A percentile compares a stretch with the other conserved stretches of the same genome.
phyloP scores from a whole-genome alignment of 768 basidiomycete genomes.

The Clathrus columnatus region DNA sequence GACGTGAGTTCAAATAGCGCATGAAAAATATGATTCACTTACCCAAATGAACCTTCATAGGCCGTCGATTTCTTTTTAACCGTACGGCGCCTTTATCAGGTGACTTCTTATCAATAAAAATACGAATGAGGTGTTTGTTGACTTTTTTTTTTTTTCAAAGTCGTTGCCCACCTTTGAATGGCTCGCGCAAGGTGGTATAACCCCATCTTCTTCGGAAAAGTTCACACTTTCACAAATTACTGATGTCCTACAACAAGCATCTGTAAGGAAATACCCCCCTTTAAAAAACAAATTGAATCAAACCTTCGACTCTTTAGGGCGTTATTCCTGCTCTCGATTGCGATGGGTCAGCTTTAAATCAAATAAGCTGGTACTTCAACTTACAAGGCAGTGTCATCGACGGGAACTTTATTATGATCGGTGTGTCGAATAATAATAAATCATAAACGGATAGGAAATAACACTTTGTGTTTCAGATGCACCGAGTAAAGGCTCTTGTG shows the following conservation, averaged over 20 bases:
- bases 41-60: conserved; percentile 22
- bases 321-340: conserved; percentile 45
- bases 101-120: neutral
- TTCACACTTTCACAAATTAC: conserved; percentile 48
- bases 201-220: conserved; percentile 49
- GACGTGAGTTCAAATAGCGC: conserved; percentile 33
- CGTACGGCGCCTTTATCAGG: conserved; percentile 5
- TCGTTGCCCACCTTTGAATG: conserved; percentile 63
- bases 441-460: conserved; percentile 53
- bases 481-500: conserved; percentile 41
- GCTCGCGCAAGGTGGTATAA: conserved; percentile 65
- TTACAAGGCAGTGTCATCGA: conserved; percentile 58
- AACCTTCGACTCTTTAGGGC: conserved; percentile 24
- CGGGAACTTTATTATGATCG: conserved; percentile 51
- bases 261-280: conserved; percentile 33
- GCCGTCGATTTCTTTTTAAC: conserved; percentile 59
- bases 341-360: conserved; percentile 26
- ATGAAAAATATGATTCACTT: neutral
- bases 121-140: no score
- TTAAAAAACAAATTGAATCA: neutral
- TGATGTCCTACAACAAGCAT: conserved; percentile 44
- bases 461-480: conserved; percentile 31
- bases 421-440: conserved; percentile 27
- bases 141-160: neutral
- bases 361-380: conserved; percentile 58